These are phyloP conservation scores for Penicillium palitans DNA, from an alignment of 2,329 filamentous ascomycete genomes.

Conservation along the genomic window DNA sequence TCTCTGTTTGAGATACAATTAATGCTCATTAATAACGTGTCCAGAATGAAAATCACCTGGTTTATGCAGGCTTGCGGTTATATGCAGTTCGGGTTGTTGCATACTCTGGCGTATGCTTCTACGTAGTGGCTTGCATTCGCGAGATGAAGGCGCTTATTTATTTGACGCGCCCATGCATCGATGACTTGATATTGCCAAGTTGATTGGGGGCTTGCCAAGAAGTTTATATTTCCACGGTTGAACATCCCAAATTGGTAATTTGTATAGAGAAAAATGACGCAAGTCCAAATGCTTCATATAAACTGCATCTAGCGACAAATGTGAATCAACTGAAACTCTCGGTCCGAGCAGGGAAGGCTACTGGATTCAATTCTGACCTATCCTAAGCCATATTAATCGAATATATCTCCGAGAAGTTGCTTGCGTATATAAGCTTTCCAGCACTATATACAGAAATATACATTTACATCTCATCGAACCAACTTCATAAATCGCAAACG, in stretches of 20 bases:
- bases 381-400: neutral
- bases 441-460: neutral
- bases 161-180: neutral
- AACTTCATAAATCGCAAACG: constrained; percentile 4
- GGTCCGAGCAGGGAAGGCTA: neutral
- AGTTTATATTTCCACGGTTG: neutral
- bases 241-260: neutral
- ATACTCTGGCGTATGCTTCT: neutral
- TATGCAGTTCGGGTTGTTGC: neutral
- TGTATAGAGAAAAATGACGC: neutral
- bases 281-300: neutral
- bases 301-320: neutral
- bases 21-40: too few relatives aligned
- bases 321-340: neutral
- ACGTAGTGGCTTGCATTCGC: neutral
- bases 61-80: neutral
- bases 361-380: neutral
- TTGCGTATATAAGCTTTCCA: neutral
- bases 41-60: too few relatives aligned
- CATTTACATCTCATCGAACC: neutral
- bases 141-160: neutral
- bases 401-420: neutral
- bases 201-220: neutral
- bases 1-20: too few relatives aligned
- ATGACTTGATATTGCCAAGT: neutral